Conservation (phyloP, 73 alveolate species). For the Diophrys appendiculata region DNA sequence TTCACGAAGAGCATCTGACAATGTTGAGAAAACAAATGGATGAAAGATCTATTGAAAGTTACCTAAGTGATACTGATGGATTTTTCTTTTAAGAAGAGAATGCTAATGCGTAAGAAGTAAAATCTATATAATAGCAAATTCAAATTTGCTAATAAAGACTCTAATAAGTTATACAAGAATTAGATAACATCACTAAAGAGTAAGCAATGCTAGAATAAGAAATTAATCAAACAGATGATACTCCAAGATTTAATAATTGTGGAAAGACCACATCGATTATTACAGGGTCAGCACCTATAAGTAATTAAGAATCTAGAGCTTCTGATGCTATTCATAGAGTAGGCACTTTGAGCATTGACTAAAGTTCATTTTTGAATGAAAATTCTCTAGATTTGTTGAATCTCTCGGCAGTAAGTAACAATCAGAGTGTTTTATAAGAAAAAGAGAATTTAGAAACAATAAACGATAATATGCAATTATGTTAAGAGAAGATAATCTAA, state of each 20-base stretch:
- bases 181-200: not conserved
- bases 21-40: not conserved
- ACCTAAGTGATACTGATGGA: conserved; percentile 7
- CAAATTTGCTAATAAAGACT: not conserved
- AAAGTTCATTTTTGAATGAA: not conserved
- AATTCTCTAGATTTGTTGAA: not conserved
- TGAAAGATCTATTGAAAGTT: conserved; percentile 1
- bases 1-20: not conserved
- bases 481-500: not conserved
- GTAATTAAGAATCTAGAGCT: no score
- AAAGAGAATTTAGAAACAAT: not conserved
- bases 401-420: not conserved
- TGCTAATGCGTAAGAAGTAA: not conserved
- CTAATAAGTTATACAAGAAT: not conserved
- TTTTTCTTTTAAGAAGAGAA: conserved; percentile 4
- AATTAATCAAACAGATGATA: not conserved
- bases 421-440: not conserved
- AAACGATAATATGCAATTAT: not conserved
- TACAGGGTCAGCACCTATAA: no score
- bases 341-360: not conserved
- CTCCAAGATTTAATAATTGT: not conserved
- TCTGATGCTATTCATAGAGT: not conserved
- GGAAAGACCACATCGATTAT: no score
- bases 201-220: not conserved
- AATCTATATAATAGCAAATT: not conserved